Conservation (phyloP, 2,329 filamentous ascomycete species). For the Zymoseptoria pseudotritici region DNA sequence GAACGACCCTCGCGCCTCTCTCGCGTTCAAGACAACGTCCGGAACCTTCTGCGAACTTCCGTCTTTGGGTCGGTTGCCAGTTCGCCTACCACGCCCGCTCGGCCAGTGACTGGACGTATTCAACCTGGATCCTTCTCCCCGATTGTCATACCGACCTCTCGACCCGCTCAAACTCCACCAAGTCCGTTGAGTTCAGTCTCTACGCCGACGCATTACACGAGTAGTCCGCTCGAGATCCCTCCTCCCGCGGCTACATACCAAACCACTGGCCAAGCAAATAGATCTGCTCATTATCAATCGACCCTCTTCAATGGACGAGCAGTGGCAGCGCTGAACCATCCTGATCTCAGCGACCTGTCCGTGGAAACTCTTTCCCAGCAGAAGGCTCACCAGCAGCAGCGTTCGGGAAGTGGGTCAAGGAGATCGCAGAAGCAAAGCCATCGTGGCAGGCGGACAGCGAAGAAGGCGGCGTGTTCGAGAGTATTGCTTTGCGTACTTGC, state of each 20-base stretch:
- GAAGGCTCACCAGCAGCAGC: constrained; percentile 17
- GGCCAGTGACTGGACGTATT: constrained; percentile 5
- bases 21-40: constrained; percentile 29
- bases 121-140: neutral
- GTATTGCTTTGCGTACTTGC: constrained; percentile 19
- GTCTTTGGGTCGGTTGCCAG: constrained; percentile 19
- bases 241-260: constrained; percentile 18
- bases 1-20: constrained; percentile 18
- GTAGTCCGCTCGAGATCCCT: constrained; percentile 9
- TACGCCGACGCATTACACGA: neutral
- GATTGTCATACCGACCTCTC: neutral
- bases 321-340: constrained; percentile 24
- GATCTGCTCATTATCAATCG: constrained; percentile 14
- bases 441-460: constrained; percentile 4
- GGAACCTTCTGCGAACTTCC: constrained; percentile 26
- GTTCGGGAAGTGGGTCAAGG: constrained; percentile 14
- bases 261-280: constrained; percentile 15
- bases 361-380: constrained; percentile 23
- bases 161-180: constrained; percentile 12
- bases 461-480: constrained; percentile 8
- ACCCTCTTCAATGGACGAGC: constrained; percentile 22
- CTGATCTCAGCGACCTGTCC: constrained; percentile 24
- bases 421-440: constrained; percentile 9
- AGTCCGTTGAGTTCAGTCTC: constrained; percentile 13
- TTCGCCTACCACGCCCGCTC: constrained; percentile 14